Conservation (phyloP, 169 alveolate species). For the Babesia sp. region DNA sequence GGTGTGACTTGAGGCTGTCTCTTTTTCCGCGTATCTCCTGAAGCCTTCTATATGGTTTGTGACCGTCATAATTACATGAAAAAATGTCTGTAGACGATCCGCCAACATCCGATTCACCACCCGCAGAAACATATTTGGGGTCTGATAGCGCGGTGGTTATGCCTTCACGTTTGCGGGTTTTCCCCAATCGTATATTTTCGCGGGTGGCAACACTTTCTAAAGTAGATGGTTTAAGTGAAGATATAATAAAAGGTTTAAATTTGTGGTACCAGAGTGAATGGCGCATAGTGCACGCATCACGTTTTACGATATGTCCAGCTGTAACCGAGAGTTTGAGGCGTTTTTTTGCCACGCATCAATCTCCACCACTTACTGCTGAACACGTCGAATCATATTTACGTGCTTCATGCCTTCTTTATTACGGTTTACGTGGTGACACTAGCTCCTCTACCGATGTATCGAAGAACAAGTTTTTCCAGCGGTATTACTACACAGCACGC, state of each 20-base stretch:
- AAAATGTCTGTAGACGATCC: slow-evolving; percentile 16
- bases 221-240: slow-evolving; percentile 21
- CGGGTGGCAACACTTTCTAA: slow-evolving; percentile 15
- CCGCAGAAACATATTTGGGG: background rate
- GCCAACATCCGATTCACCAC: background rate
- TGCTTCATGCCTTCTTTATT: slow-evolving; percentile 37
- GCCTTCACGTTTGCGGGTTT: slow-evolving; percentile 12
- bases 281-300: slow-evolving; percentile 37
- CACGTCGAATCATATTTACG: slow-evolving; percentile 43
- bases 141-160: slow-evolving; percentile 5
- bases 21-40: background rate
- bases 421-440: slow-evolving; percentile 50
- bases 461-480: slow-evolving; percentile 53
- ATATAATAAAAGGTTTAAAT: slow-evolving; percentile 5
- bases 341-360: background rate
- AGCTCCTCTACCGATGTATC: slow-evolving; percentile 31
- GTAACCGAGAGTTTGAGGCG: slow-evolving; percentile 19
- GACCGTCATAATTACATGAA: background rate
- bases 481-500: slow-evolving; percentile 57
- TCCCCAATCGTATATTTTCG: slow-evolving; percentile 7
- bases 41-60: background rate
- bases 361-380: slow-evolving; percentile 10
- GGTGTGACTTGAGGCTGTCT: slow-evolving; percentile 3
- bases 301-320: background rate
- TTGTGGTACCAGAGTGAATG: slow-evolving; percentile 40